A percentile compares a stretch with the other conserved stretches of the same genome.
phyloP scores from a whole-genome alignment of 805 yeast species.

The Hanseniaspora jakobsenii region DNA sequence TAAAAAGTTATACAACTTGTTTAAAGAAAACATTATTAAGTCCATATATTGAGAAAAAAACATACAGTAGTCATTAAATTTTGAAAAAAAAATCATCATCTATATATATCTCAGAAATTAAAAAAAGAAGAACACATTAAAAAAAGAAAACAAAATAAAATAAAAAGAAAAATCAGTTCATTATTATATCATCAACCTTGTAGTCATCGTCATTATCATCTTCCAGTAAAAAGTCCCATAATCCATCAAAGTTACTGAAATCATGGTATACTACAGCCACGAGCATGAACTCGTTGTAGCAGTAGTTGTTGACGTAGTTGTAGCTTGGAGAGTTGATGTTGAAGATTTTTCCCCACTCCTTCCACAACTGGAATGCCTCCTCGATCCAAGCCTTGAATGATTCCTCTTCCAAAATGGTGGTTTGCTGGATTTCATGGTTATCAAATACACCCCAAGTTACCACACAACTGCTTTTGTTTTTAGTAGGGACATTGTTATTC shows the following conservation, averaged over 20 bases:
- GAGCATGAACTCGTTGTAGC: slow-evolving; percentile 54
- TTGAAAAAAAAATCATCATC: too few species aligned
- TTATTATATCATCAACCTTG: background rate
- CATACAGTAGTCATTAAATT: too few species aligned
- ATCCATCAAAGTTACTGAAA: slow-evolving; percentile 54
- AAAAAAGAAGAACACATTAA: too few species aligned
- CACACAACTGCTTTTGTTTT: slow-evolving; percentile 61
- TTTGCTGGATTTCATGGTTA: slow-evolving; percentile 74
- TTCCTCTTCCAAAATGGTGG: slow-evolving; percentile 84
- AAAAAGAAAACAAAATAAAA: background rate
- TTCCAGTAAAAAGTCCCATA: slow-evolving; percentile 54
- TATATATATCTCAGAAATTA: too few species aligned
- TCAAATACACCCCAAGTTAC: slow-evolving; percentile 99
- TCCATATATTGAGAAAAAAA: too few species aligned
- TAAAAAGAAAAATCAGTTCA: background rate
- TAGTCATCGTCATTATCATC: slow-evolving; percentile 15
- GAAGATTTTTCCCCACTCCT: slow-evolving; percentile 82
- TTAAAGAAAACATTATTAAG: too few species aligned
- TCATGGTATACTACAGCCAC: slow-evolving; percentile 86
- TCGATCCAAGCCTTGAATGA: slow-evolving; percentile 94
- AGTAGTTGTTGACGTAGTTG: slow-evolving; percentile 43
- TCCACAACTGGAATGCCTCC: slow-evolving; percentile 85
- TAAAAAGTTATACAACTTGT: too few species aligned
- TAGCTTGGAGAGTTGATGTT: slow-evolving; percentile 40
- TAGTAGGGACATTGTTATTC: too few species aligned